These are phyloP conservation scores for Chlamydomonas sp. DNA, from an alignment of 139 green algal species.

Conservation along the genomic window DNA sequence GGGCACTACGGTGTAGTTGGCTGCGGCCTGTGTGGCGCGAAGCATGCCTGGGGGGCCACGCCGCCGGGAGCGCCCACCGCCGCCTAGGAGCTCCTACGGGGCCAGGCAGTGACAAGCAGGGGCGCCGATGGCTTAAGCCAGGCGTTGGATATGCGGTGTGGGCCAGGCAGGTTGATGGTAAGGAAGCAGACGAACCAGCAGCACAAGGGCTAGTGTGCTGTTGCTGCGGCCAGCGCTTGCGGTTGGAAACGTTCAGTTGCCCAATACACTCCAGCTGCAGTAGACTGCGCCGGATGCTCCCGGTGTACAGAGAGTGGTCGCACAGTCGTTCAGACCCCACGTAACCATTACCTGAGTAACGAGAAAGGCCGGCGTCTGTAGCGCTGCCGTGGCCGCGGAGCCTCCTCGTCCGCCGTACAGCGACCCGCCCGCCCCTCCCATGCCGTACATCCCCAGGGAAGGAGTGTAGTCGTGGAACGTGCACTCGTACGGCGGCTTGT, in stretches of 20 bases:
- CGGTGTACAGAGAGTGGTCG: too few relatives aligned
- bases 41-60: background rate
- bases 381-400: constrained; percentile 12
- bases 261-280: too few relatives aligned
- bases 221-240: too few relatives aligned
- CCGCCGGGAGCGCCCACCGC: background rate
- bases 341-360: background rate
- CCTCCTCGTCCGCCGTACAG: background rate
- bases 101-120: background rate
- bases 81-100: background rate
- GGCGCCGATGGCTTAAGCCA: too few relatives aligned
- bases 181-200: too few relatives aligned
- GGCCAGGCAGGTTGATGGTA: too few relatives aligned
- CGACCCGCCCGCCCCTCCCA: too few relatives aligned
- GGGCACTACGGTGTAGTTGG: constrained; percentile 3
- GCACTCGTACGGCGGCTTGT: constrained; percentile 22
- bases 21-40: constrained; percentile 23
- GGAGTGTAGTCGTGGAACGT: constrained; percentile 38
- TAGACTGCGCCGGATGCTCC: too few relatives aligned
- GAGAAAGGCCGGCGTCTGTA: constrained; percentile 26
- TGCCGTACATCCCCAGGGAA: constrained; percentile 9
- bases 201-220: too few relatives aligned
- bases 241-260: too few relatives aligned
- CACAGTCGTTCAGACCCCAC: too few relatives aligned
- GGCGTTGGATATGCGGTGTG: too few relatives aligned